These are phyloP conservation scores for Dianthus caryophyllus DNA, from an alignment of 148 eudicot species.

Conservation along the genomic window DNA sequence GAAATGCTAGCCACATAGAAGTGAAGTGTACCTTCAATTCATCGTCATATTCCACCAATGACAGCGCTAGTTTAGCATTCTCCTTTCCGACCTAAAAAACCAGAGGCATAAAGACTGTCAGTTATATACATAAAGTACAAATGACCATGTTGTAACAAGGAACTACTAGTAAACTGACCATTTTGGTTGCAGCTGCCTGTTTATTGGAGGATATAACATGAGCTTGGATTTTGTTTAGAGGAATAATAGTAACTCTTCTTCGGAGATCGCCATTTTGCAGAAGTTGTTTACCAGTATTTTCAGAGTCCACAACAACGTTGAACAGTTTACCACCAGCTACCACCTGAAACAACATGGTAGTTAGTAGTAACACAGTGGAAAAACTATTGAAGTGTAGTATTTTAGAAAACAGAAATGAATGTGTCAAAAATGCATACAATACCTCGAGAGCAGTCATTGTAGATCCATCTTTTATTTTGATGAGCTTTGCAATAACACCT, in stretches of 20 bases:
- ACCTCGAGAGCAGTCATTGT: conserved; percentile 97
- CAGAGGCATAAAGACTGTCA: background rate
- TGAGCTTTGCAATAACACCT: conserved; percentile 95
- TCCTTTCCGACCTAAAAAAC: conserved; percentile 73
- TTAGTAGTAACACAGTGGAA: conserved; percentile 3
- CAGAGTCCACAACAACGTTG: conserved; percentile 85
- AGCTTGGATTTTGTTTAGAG: conserved; percentile 85
- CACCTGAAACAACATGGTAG: conserved; percentile 43
- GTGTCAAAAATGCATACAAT: conserved; percentile 15
- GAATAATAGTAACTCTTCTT: conserved; percentile 85
- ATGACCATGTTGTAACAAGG: conserved; percentile 3
- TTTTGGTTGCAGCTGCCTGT: conserved; percentile 65
- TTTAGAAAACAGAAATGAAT: conserved; percentile 8
- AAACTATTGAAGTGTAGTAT: no score
- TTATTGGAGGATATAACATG: conserved; percentile 53
- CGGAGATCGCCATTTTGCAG: conserved; percentile 83
- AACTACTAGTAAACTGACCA: conserved; percentile 41
- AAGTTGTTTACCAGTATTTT: conserved; percentile 85
- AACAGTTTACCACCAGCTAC: conserved; percentile 91
- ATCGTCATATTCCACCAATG: conserved; percentile 77
- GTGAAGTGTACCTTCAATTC: conserved; percentile 62
- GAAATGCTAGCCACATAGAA: background rate
- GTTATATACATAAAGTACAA: background rate
- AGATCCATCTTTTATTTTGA: conserved; percentile 86
- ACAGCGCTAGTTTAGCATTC: conserved; percentile 90